Evolutionary conservation across 2,329 filamentous ascomycete genomes (phyloP).

Genomic region (Alternaria sp.): DNA sequence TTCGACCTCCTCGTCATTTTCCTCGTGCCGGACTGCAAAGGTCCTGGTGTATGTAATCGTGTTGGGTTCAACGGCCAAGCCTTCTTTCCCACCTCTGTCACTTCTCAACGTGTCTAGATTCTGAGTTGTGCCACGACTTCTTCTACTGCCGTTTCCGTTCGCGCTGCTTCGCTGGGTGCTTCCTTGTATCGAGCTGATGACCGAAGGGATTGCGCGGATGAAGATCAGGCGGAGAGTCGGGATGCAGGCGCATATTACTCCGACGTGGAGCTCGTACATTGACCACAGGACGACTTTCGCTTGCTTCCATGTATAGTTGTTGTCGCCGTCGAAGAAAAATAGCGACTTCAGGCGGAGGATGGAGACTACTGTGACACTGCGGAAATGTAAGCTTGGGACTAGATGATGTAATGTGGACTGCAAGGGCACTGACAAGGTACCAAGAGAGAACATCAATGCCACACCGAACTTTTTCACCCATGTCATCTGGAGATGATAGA

Average conservation of each 20-base stretch:
- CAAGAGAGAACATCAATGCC: slow-evolving; percentile 42
- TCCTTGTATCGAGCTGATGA: slow-evolving; percentile 37
- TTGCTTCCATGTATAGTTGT: slow-evolving; percentile 47
- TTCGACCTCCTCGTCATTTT: slow-evolving; percentile 2
- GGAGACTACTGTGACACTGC: slow-evolving; percentile 43
- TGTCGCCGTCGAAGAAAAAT: slow-evolving; percentile 48
- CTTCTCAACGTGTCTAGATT: slow-evolving; percentile 3
- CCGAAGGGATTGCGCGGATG: slow-evolving; percentile 35
- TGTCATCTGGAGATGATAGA: slow-evolving; percentile 33
- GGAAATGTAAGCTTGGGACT: not conserved
- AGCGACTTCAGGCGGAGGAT: slow-evolving; percentile 50
- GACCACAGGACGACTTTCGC: slow-evolving; percentile 19
- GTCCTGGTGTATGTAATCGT: slow-evolving; percentile 10
- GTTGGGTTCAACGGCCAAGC: not conserved
- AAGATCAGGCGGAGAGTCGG: slow-evolving; percentile 46
- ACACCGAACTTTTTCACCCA: slow-evolving; percentile 42
- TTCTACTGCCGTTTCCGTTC: slow-evolving; percentile 9
- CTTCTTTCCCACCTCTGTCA: not conserved
- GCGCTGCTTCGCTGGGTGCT: not conserved
- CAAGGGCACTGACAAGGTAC: slow-evolving; percentile 22
- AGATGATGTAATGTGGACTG: not conserved
- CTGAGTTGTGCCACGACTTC: slow-evolving; percentile 20
- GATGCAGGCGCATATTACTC: slow-evolving; percentile 52
- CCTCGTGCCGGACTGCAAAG: slow-evolving; percentile 5
- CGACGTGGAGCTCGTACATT: slow-evolving; percentile 22